Conservation (phyloP, 2,329 filamentous ascomycete genomes). For the Penicillium rolfsii region DNA sequence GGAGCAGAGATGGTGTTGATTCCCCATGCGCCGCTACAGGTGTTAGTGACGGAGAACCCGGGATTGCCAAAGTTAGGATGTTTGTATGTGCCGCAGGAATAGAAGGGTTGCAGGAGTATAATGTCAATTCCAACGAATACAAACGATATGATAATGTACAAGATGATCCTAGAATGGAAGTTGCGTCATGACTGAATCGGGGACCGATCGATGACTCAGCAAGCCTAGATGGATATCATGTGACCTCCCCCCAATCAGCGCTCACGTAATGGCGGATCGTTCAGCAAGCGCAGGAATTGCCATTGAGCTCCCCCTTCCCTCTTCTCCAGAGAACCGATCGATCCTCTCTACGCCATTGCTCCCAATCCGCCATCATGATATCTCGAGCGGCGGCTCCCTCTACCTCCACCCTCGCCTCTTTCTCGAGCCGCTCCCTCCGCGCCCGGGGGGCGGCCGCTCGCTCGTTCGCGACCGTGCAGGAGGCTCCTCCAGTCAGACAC, state of each 20-base stretch:
- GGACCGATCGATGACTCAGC: conserved; percentile 25
- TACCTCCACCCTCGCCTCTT: conserved; percentile 44
- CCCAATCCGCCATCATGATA: conserved; percentile 47
- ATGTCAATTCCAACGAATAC: not conserved
- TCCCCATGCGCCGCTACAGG: conserved; percentile 39
- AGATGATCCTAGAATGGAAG: not conserved
- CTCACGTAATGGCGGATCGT: conserved; percentile 43
- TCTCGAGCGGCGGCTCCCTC: conserved; percentile 51
- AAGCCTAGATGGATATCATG: conserved; percentile 28
- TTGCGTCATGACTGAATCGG: conserved; percentile 19
- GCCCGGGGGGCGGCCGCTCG: conserved; percentile 54
- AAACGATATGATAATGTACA: not conserved
- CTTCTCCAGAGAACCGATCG: conserved; percentile 30
- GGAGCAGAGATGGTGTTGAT: conserved; percentile 45
- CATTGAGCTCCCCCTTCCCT: conserved; percentile 37
- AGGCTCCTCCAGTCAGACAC: conserved; percentile 62
- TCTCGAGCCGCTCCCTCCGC: conserved; percentile 48
- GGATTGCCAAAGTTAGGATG: conserved; percentile 37
- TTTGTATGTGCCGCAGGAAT: conserved; percentile 43
- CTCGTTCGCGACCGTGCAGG: conserved; percentile 79
- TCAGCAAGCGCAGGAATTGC: conserved; percentile 45
- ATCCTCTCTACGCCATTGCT: conserved; percentile 37
- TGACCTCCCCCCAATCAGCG: conserved; percentile 42
- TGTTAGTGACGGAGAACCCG: conserved; percentile 31
- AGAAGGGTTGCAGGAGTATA: not conserved